Evolutionary conservation across 208 protist genomes (phyloP).

Genomic region (Trypanosoma mega): DNA sequence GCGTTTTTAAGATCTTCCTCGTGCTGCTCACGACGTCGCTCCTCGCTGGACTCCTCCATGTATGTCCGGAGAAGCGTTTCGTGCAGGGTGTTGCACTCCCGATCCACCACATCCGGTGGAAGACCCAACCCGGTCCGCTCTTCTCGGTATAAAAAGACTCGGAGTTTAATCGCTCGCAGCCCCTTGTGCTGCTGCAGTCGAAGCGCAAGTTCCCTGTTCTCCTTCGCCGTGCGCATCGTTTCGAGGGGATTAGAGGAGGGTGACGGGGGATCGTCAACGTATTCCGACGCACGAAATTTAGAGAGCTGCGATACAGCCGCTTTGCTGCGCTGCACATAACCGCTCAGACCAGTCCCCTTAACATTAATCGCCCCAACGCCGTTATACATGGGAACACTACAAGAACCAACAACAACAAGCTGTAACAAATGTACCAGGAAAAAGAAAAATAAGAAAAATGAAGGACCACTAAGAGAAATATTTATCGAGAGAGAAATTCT

Average conservation of each 20-base stretch:
- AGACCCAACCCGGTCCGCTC: constrained; percentile 51
- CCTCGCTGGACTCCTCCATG: constrained; percentile 31
- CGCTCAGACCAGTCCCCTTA: constrained; percentile 84
- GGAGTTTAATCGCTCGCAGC: constrained; percentile 53
- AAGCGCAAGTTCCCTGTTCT: constrained; percentile 64
- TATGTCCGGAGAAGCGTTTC: constrained; percentile 30
- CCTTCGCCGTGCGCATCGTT: constrained; percentile 50
- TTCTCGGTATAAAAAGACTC: constrained; percentile 70
- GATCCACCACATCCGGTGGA: constrained; percentile 40
- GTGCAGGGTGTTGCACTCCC: constrained; percentile 67
- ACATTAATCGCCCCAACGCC: constrained; percentile 55
- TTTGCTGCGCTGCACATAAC: constrained; percentile 84
- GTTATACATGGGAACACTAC: constrained; percentile 68
- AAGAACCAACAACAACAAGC: not conserved
- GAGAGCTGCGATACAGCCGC: constrained; percentile 29
- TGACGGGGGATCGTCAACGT: constrained; percentile 30
- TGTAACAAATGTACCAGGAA: not conserved
- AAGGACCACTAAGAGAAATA: too few relatives aligned
- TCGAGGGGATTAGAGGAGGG: constrained; percentile 68
- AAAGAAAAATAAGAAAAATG: not conserved
- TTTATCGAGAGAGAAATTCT: too few relatives aligned
- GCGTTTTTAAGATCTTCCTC: constrained; percentile 56
- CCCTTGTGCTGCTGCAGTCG: constrained; percentile 57
- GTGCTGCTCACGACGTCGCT: constrained; percentile 27
- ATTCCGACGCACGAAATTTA: constrained; percentile 27